These are phyloP conservation scores for Diphasiastrum complanatum DNA, from an alignment of 83 land plant genomes.

Conservation along the genomic window DNA sequence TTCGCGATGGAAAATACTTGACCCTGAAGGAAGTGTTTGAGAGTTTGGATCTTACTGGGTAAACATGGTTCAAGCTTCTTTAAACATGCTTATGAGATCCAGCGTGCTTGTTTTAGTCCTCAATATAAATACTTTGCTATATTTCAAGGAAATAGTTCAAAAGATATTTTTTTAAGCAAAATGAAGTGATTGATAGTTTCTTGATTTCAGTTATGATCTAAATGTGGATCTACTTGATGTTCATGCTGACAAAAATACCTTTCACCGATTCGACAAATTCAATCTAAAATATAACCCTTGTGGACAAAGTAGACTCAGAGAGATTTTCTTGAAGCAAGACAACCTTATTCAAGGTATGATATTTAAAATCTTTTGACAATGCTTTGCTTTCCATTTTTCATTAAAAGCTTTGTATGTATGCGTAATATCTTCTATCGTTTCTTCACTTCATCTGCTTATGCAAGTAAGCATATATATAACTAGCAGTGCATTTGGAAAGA, in stretches of 20 bases:
- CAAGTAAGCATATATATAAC: no score
- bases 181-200: no score
- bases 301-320: constrained; percentile 95
- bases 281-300: constrained; percentile 97
- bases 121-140: no score
- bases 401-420: no score
- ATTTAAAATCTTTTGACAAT: neutral
- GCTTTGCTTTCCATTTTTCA: neutral
- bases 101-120: no score
- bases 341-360: constrained; percentile 87
- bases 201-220: constrained; percentile 69
- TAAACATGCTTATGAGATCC: no score
- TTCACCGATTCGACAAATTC: constrained; percentile 96
- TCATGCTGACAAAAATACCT: constrained; percentile 97
- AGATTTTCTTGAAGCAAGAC: constrained; percentile 94
- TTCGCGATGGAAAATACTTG: constrained; percentile 88
- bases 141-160: no score
- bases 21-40: constrained; percentile 93
- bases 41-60: constrained; percentile 98
- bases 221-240: constrained; percentile 97
- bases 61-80: constrained; percentile 2
- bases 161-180: no score
- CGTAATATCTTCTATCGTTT: no score
- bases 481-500: no score
- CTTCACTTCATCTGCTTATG: no score